These are phyloP conservation scores for Limtongia smithiae DNA, from an alignment of 805 yeast species.

Conservation along the genomic window DNA sequence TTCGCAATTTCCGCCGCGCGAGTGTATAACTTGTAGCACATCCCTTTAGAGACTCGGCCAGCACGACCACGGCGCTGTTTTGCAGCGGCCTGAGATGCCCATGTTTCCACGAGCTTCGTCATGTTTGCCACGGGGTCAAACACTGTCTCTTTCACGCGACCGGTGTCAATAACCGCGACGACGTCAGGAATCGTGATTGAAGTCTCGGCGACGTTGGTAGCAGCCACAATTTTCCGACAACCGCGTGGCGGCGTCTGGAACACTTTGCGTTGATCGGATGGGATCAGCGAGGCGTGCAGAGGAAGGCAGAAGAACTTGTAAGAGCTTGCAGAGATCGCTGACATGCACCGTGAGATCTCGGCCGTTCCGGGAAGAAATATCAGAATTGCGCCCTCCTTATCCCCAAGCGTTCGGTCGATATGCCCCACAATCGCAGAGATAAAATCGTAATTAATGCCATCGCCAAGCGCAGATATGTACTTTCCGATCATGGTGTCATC, in stretches of 20 bases:
- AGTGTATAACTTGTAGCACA: constrained; percentile 77
- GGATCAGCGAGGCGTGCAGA: constrained; percentile 80
- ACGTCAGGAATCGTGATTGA: constrained; percentile 95
- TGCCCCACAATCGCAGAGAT: constrained; percentile 53
- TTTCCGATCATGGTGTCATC: constrained; percentile 27
- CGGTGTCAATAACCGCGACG: constrained; percentile 85
- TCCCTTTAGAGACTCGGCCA: constrained; percentile 87
- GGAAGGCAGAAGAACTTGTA: constrained; percentile 55
- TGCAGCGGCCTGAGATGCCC: constrained; percentile 88
- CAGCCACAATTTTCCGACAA: constrained; percentile 71
- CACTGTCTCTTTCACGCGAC: constrained; percentile 73
- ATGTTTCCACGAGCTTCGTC: constrained; percentile 67
- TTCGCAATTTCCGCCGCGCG: constrained; percentile 49
- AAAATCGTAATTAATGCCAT: constrained; percentile 63
- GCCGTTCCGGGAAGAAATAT: constrained; percentile 87
- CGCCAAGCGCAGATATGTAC: constrained; percentile 19
- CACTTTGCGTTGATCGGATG: constrained; percentile 76
- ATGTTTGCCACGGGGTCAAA: constrained; percentile 67
- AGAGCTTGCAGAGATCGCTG: constrained; percentile 38
- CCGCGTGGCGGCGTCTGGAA: constrained; percentile 56
- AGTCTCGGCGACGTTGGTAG: constrained; percentile 95
- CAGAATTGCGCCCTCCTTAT: constrained; percentile 53
- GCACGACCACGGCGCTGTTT: constrained; percentile 95
- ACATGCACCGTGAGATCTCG: constrained; percentile 69
- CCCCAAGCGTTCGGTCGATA: constrained; percentile 51